Evolutionary conservation across 2,329 filamentous ascomycete genomes (phyloP), one percentile per base, ranked within the genome.

Genomic region (Gaeumannomyces tritici): DNA sequence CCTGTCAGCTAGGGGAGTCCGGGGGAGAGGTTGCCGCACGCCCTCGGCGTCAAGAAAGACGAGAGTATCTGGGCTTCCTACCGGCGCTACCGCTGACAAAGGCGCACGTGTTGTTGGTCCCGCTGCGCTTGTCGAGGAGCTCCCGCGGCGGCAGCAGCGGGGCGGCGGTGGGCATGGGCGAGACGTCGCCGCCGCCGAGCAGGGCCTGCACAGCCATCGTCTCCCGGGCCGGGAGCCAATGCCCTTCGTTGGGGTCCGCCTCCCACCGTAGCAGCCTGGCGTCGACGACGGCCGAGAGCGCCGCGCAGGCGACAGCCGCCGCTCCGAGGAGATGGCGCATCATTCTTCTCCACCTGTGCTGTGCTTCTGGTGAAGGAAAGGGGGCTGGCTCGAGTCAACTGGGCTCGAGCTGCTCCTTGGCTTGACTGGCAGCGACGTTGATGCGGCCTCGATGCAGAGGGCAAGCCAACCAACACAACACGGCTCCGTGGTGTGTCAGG

Each of bases 101-200:
- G 55, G 64, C 73, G 62, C 73, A 74, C 0, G 72, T 74, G 55
- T 73, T 71, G 55, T 70, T 68, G 5, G 61, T 63, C 9, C 64
- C 56, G n/a, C 61, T 63, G 24, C 71, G 69, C 64, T 69, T 71
- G 9, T 63, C 42, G 42, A 70, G 62, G 29, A 62, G 57, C 28
- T 62, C 58, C 47, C 61, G 57, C 65, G 57, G 2, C 18, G 55
- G 55, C 26, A n/a, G 33, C 42, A 62, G 62, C 42, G 63, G 61
- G 3, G 63, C 60, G 31, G 70, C 62, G 2, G 69, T 67, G 4
- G 70, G 67, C 7, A 65, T 65, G 3, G 66, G 63, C 11, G 63
- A 58, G 13, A 21, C 35, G 56, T 29, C 61, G 56, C 56, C 61
- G 18, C 59, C 42, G 21, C 13, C 58, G 29, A 71, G 65, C 61